These are phyloP conservation scores for Lycium ferocissimum DNA, from an alignment of 257 asterid genomes.

Conservation along the genomic window DNA sequence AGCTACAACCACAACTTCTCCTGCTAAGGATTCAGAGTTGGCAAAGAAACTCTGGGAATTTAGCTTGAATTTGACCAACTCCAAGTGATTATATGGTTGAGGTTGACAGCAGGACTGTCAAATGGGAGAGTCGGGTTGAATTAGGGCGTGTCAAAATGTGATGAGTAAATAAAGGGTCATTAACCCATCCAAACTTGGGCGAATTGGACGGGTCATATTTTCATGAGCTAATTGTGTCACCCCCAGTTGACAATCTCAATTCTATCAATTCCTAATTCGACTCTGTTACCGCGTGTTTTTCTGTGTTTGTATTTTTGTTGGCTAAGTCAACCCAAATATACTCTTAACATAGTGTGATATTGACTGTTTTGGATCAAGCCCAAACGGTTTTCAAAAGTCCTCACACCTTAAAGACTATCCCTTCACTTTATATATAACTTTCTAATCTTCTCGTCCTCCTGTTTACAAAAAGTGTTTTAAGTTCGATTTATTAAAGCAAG, in stretches of 20 bases:
- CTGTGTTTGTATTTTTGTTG: neutral
- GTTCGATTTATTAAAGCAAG: too few relatives aligned
- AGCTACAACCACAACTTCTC: constrained; percentile 30
- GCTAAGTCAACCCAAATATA: neutral
- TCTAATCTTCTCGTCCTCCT: too few relatives aligned
- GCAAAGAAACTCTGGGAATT: constrained; percentile 81
- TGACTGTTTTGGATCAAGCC: neutral
- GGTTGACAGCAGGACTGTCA: neutral
- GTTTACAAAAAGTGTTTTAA: too few relatives aligned
- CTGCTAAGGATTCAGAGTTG: constrained; percentile 57
- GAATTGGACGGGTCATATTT: neutral
- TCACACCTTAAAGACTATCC: too few relatives aligned
- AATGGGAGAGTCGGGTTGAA: neutral
- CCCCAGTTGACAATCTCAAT: neutral
- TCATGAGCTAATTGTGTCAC: neutral
- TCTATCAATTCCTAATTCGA: neutral
- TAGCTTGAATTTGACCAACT: constrained; percentile 55
- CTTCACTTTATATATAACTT: too few relatives aligned
- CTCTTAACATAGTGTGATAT: neutral
- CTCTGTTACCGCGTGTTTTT: neutral
- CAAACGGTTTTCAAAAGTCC: neutral
- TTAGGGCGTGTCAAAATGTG: neutral
- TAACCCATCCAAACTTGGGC: neutral
- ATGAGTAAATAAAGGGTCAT: neutral
- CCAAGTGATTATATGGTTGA: neutral